These are phyloP conservation scores for Crithidia brevicula DNA, from an alignment of 208 protist species.

Conservation along the genomic window DNA sequence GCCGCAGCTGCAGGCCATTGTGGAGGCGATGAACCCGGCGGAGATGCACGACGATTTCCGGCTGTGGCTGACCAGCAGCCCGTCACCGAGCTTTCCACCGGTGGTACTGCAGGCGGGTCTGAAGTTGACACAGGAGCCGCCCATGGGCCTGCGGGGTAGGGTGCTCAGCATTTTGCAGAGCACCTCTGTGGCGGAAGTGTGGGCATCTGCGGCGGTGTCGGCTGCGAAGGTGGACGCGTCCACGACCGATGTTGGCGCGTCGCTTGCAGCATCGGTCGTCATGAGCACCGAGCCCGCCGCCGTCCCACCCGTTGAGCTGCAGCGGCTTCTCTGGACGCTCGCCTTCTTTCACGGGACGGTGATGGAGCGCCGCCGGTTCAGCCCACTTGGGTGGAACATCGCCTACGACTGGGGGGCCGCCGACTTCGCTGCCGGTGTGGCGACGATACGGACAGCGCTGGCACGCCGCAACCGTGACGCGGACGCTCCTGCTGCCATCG, in stretches of 20 bases:
- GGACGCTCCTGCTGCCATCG: neutral
- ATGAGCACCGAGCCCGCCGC: neutral
- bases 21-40: conserved; percentile 78
- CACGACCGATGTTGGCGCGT: too few species aligned
- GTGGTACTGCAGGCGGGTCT: conserved; percentile 94
- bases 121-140: conserved; percentile 97
- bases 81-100: conserved; percentile 90
- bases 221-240: neutral
- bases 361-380: conserved; percentile 94
- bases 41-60: conserved; percentile 92
- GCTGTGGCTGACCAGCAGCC: conserved; percentile 96
- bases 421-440: conserved; percentile 88
- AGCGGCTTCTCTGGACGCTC: conserved; percentile 93
- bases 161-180: conserved; percentile 79
- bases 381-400: conserved; percentile 94
- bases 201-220: conserved; percentile 37
- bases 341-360: conserved; percentile 93
- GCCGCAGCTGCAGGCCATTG: conserved; percentile 88
- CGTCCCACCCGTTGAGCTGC: conserved; percentile 8
- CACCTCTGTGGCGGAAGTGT: conserved; percentile 59
- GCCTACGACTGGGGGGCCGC: conserved; percentile 94
- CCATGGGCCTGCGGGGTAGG: conserved; percentile 94
- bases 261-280: neutral
- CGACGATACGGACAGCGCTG: conserved; percentile 78
- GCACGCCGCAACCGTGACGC: conserved; percentile 35